Evolutionary conservation across 1,284 basidiomycete genomes (phyloP).

Genomic region (Xanthoconium separans): DNA sequence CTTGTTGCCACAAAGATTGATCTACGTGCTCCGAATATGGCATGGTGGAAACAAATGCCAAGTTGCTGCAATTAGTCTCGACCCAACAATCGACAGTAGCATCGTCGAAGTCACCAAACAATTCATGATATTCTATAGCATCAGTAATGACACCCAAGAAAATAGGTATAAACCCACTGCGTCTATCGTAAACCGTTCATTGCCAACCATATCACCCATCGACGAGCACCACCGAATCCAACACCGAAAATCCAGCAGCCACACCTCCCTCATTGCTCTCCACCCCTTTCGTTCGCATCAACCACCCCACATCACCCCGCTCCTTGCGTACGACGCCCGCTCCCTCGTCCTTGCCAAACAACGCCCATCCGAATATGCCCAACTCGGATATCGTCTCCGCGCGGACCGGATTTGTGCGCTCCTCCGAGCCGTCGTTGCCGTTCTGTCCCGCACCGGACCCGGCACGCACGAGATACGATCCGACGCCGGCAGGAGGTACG

Average conservation of each 20-base stretch:
- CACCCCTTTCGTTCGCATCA: conserved; percentile 90
- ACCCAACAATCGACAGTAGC: no score
- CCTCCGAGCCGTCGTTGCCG: conserved; percentile 6
- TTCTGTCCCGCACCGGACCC: conserved; percentile 23
- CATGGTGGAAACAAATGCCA: no score
- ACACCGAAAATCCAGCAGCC: conserved; percentile 67
- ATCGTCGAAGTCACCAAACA: no score
- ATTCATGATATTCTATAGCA: no score
- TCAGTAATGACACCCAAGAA: no score
- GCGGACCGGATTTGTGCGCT: conserved; percentile 37
- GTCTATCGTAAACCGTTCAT: not conserved
- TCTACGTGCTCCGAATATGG: no score
- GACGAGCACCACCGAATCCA: conserved; percentile 80
- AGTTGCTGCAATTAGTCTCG: no score
- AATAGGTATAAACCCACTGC: no score
- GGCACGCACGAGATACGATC: conserved; percentile 75
- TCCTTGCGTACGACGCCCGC: conserved; percentile 22
- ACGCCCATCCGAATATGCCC: conserved; percentile 87
- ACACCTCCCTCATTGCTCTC: conserved; percentile 76
- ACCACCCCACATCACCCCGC: conserved; percentile 73
- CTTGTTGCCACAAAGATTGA: no score
- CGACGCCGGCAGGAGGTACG: conserved; percentile 63
- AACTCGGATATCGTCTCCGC: conserved; percentile 86
- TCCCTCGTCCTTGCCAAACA: conserved; percentile 58
- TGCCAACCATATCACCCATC: conserved; percentile 14